Evolutionary conservation across 2,329 filamentous ascomycete genomes (phyloP).

Genomic region (Aspergillus proliferans): DNA sequence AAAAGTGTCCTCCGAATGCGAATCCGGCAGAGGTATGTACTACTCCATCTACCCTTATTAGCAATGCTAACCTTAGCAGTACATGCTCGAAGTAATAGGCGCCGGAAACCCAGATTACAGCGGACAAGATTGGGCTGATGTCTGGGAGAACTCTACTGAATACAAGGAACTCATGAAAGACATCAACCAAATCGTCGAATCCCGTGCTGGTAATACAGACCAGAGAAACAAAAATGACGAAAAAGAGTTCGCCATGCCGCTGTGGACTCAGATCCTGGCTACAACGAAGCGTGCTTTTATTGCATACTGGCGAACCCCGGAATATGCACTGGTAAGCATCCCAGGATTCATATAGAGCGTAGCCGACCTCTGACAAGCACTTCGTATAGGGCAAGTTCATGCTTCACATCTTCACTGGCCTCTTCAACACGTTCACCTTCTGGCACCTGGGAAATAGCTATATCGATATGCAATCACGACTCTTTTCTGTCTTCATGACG

Average conservation of each 20-base stretch:
- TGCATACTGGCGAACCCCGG: constrained; percentile 60
- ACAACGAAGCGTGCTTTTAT: constrained; percentile 55
- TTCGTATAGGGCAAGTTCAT: constrained; percentile 52
- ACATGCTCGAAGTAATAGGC: constrained; percentile 71
- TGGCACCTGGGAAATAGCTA: constrained; percentile 53
- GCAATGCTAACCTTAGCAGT: constrained; percentile 41
- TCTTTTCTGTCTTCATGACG: constrained; percentile 73
- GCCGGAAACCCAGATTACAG: constrained; percentile 57
- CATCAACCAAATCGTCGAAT: constrained; percentile 47
- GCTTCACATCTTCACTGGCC: constrained; percentile 55
- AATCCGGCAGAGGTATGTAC: constrained; percentile 59
- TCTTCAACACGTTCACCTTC: constrained; percentile 68
- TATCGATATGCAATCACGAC: constrained; percentile 61
- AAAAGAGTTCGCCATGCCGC: constrained; percentile 58
- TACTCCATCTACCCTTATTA: neutral
- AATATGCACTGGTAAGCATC: constrained; percentile 45
- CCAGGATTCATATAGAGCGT: neutral
- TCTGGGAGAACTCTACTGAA: constrained; percentile 53
- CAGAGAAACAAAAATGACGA: constrained; percentile 43
- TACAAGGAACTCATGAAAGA: constrained; percentile 43
- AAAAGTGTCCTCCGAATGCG: constrained; percentile 53
- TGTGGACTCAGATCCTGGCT: constrained; percentile 47
- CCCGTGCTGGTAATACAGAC: constrained; percentile 37
- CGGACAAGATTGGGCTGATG: constrained; percentile 57
- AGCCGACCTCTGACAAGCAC: neutral